Base-by-base conservation (phyloP, 306 rosid species). In the Rosa rugosa region DNA sequence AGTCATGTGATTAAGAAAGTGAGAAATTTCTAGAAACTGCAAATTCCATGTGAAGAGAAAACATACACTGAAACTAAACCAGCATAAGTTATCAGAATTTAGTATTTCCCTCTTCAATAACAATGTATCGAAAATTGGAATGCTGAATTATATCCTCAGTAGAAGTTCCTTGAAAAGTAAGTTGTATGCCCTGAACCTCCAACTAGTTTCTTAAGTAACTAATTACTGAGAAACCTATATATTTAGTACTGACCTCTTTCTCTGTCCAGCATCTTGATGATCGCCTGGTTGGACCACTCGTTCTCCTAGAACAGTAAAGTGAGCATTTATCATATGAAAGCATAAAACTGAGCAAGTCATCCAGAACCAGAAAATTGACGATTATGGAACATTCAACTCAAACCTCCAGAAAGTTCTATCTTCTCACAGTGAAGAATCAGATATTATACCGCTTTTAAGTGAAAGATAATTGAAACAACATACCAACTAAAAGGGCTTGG, bases 211-310 rank as follows among this genome's bases (percentile, higher is more conserved):
- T 66, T 17, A 66, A 64, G 18, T 16, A 27, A 6, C 67, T n/a
- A 42, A 11, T 22, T 40, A 51, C 49, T 8, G 68, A 27, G 59
- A 69, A 63, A 59, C 64, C 31, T 42, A 23, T 25, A 31, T 20
- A 40, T 59, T n/a, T 22, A 76, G 54, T 23, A 79, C 82, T 27
- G 22, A 85, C 94, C 91, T 88, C 88, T 80, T 88, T 83, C 63
- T 82, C 87, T 25, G 87, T 82, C 89, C 94, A 90, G 59, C 75
- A 54, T 66, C 63, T 81, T 2, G 75, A 45, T 45, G 88, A 88
- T 72, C 87, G 84, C 79, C 77, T 86, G 38, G 68, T 77, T 20
- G 77, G 85, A 56, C 79, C 86, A 64, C 46, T 77, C 41, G 3
- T 53, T 69, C 75, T 83, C 75, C 94, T 90, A 60, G 47, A 51